Base-by-base conservation (phyloP, 768 basidiomycete species). In the Mycena latifolia region DNA sequence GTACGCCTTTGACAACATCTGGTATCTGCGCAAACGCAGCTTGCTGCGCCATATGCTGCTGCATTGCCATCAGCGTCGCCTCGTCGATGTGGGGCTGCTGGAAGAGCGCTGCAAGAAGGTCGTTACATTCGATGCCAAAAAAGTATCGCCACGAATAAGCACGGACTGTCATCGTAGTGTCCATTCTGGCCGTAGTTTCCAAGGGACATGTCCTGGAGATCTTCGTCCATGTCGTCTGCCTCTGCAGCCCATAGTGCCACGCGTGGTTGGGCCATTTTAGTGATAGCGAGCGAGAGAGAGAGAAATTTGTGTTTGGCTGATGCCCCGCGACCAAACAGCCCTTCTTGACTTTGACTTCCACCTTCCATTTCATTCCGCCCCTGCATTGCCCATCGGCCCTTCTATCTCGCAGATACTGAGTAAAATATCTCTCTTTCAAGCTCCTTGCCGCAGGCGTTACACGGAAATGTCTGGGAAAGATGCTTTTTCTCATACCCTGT, bases 1-100 rank as follows among this genome's bases (percentile, higher is more conserved):
- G 77, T 74, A 94, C 94, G 67, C 89, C 89, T 82, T 95, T 96
- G 60, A 96, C 96, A 48, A 90, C 89, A 77, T 95, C 94, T 0
- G 94, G 94, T 50, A 96, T 92, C 72, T 90, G 88, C 0, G 92
- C 82, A 76, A 96, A 89, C 2, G 92, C 94, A 1, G 88, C 88
- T 66, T 94, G 92, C 67, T 94, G 93, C 0, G 88, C 91, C 82
- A 94, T 89, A 78, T 93, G 91, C 63, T 94, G 91, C 73, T 95
- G 93, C 79, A 92, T 85, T 9, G 91, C 89, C 58, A 88, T 71
- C 5, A 93, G 73, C 1, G 92, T 85, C 3, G 88, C 80, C 69
- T 93, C 92, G 67, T 92, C 89, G 72, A 94, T 86, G 66, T 87
- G 88, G 57, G 90, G 84, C 74, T 89, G 88, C 37, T 78, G 80